Percentiles rank a stretch among this genome's conserved stretches.
These are phyloP conservation scores for Iris macrosiphon DNA, from an alignment of 106 monocot genomes.

Conservation along the genomic window DNA sequence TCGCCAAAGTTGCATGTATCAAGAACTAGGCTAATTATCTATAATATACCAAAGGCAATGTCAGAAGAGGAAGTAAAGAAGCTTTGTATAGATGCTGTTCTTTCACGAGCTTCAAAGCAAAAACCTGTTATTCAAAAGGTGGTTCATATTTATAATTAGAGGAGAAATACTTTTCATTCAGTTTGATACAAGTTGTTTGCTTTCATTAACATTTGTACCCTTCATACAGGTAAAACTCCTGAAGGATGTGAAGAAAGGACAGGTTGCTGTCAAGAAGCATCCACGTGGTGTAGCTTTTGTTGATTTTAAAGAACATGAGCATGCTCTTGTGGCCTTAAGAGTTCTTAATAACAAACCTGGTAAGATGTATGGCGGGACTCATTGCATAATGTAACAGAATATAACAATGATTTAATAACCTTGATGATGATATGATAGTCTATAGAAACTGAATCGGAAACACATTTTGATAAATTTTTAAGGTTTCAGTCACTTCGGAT, in stretches of 20 bases:
- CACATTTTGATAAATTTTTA: no score
- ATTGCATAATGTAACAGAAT: no score
- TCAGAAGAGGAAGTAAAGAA: constrained; percentile 61
- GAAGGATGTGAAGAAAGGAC: constrained; percentile 77
- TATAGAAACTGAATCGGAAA: no score
- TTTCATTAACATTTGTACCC: neutral
- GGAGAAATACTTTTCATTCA: neutral
- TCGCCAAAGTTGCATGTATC: constrained; percentile 95
- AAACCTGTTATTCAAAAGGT: constrained; percentile 87
- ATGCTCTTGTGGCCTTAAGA: constrained; percentile 90
- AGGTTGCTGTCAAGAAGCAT: constrained; percentile 32
- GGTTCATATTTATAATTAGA: neutral
- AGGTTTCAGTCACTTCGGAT: no score
- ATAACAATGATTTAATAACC: no score
- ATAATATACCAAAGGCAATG: constrained; percentile 94
- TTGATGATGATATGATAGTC: no score
- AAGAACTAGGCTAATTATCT: constrained; percentile 81
- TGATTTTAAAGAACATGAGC: constrained; percentile 93
- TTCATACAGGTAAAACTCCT: constrained; percentile 77
- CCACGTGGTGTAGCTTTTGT: constrained; percentile 91
- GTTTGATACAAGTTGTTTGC: neutral
- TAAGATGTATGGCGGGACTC: no score
- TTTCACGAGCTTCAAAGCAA: constrained; percentile 87
- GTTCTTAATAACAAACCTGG: constrained; percentile 99
- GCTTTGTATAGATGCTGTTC: constrained; percentile 69